Conservation (phyloP, 148 eudicot species). For the Drosera capensis region DNA sequence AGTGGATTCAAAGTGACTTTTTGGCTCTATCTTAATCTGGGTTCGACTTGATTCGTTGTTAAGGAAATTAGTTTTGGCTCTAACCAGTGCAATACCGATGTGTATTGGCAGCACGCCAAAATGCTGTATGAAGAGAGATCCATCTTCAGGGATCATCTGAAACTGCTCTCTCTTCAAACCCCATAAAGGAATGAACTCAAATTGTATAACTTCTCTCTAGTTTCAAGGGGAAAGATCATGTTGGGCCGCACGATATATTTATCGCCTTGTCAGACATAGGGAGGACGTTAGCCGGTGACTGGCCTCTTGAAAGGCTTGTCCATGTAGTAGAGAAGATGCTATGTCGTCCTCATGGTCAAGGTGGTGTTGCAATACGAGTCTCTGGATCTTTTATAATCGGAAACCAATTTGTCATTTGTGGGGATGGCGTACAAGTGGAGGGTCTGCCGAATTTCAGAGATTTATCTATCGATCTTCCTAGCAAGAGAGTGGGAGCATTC, state of each 20-base stretch:
- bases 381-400: constrained; percentile 81
- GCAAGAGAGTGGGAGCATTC: constrained; percentile 60
- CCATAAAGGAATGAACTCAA: not conserved
- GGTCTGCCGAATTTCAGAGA: constrained; percentile 82
- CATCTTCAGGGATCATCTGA: constrained; percentile 38
- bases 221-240: constrained; percentile 52
- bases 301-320: constrained; percentile 85
- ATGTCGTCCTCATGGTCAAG: constrained; percentile 69
- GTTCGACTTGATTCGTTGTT: too few relatives aligned
- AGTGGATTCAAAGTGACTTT: not conserved
- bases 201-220: constrained; percentile 37
- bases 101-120: constrained; percentile 64
- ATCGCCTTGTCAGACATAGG: constrained; percentile 40
- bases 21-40: not conserved
- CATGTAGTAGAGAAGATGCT: constrained; percentile 89
- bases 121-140: constrained; percentile 47
- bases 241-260: constrained; percentile 47
- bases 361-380: constrained; percentile 72
- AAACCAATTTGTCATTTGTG: constrained; percentile 78
- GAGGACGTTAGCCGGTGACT: constrained; percentile 62
- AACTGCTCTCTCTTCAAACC: not conserved
- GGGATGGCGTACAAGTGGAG: constrained; percentile 84
- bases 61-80: too few relatives aligned
- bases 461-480: constrained; percentile 49
- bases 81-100: too few relatives aligned